Percentiles rank a stretch among this genome's conserved stretches.
These are phyloP conservation scores for Phylloporus sp. DNA, from an alignment of 768 basidiomycete species.

Conservation along the genomic window DNA sequence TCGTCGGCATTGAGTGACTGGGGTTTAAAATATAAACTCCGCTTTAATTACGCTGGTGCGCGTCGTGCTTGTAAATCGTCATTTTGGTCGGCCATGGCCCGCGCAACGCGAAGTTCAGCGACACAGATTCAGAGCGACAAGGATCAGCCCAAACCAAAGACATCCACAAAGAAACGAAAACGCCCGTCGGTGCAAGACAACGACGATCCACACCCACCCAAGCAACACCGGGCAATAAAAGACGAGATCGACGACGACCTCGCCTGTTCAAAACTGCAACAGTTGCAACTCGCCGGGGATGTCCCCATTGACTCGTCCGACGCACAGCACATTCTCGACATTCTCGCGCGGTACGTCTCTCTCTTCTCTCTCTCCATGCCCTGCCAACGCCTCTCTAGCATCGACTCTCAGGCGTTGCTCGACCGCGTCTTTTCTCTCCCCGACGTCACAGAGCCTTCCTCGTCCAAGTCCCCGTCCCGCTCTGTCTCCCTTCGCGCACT, in stretches of 20 bases:
- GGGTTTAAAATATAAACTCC: conserved; percentile 23
- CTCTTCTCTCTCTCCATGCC: background rate
- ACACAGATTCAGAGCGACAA: conserved; percentile 36
- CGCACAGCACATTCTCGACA: conserved; percentile 54
- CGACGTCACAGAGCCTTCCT: conserved; percentile 39
- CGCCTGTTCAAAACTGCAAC: conserved; percentile 15
- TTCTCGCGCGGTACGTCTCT: conserved; percentile 50
- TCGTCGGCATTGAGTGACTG: conserved; percentile 18
- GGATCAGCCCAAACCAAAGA: conserved; percentile 31
- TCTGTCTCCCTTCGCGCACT: conserved; percentile 54
- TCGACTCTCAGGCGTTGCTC: conserved; percentile 71
- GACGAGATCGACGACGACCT: conserved; percentile 28
- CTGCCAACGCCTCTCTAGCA: conserved; percentile 34
- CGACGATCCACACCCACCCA: conserved; percentile 48
- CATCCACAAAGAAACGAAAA: conserved; percentile 62
- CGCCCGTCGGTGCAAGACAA: conserved; percentile 44
- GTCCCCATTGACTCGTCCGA: conserved; percentile 41
- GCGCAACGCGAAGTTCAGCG: conserved; percentile 66
- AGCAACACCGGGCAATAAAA: conserved; percentile 42
- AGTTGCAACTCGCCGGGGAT: conserved; percentile 42
- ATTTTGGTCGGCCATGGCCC: conserved; percentile 51
- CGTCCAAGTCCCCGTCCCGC: conserved; percentile 32
- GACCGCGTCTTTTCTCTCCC: conserved; percentile 72
- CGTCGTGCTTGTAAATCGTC: conserved; percentile 27
- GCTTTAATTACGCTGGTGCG: conserved; percentile 10